Conservation (phyloP, 2,329 filamentous ascomycete species). For the Diaporthe vexans region DNA sequence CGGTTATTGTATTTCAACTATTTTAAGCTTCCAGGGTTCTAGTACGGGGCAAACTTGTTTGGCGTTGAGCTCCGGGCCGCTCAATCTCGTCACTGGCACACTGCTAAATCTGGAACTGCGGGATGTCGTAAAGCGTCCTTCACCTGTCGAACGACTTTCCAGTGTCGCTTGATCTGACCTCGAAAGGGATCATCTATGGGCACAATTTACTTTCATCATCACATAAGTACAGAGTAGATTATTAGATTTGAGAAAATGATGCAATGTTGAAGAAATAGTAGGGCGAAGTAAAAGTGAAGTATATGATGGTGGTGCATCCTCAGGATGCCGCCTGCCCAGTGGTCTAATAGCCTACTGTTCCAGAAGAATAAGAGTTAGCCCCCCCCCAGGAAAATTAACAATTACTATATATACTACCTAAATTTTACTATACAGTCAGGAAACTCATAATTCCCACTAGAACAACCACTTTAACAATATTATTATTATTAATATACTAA, state of each 20-base stretch:
- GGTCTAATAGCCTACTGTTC: background rate
- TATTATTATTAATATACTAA: no score
- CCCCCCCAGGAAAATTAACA: no score
- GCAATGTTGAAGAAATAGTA: background rate
- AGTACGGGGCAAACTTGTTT: background rate
- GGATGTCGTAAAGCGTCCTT: background rate
- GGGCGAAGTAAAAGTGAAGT: background rate
- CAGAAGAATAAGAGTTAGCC: no score
- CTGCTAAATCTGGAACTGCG: no score
- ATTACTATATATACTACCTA: no score
- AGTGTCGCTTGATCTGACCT: background rate
- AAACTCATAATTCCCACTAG: no score
- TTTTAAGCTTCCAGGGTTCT: background rate
- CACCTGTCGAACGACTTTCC: background rate
- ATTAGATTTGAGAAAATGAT: background rate
- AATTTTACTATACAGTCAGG: no score
- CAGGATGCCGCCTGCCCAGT: background rate
- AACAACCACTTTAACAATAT: no score
- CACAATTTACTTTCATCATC: background rate
- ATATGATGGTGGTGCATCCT: background rate
- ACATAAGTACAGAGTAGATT: background rate
- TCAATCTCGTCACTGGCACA: background rate
- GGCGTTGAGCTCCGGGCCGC: background rate
- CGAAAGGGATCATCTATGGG: no score
- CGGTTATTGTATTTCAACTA: background rate